Percentiles rank a stretch among this genome's conserved stretches.
Evolutionary conservation across 805 yeast genomes (phyloP).

Genomic region (Kurtzmaniella fragi): DNA sequence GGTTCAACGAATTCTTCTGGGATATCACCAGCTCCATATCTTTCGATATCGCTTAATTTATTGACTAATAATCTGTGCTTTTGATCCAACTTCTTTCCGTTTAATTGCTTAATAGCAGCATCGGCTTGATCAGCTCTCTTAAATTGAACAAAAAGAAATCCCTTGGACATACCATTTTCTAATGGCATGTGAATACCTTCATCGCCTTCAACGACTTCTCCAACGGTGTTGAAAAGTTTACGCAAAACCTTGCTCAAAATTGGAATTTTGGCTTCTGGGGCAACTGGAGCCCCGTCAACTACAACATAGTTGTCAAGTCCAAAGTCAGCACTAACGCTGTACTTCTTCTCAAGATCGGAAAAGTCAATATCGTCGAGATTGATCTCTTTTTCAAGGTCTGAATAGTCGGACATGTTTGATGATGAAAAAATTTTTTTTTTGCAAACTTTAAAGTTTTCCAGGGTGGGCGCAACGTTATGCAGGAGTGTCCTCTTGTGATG

Average conservation of each 20-base stretch:
- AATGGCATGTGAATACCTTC: constrained; percentile 80
- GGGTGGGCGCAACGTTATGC: too few species aligned
- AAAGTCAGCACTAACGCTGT: constrained; percentile 49
- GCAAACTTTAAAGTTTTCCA: too few species aligned
- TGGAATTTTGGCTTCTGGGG: constrained; percentile 84
- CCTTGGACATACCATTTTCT: constrained; percentile 75
- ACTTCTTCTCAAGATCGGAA: constrained; percentile 79
- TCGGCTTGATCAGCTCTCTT: constrained; percentile 62
- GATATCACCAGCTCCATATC: constrained; percentile 62
- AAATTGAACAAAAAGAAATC: constrained; percentile 82
- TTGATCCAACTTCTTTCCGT: constrained; percentile 88
- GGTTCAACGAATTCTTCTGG: constrained; percentile 68
- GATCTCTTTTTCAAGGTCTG: constrained; percentile 35
- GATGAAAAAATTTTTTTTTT: too few species aligned
- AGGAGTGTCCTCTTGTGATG: too few species aligned
- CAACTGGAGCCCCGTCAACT: constrained; percentile 93
- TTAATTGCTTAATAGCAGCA: constrained; percentile 72
- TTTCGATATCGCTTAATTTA: constrained; percentile 77
- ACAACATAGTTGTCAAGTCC: constrained; percentile 75
- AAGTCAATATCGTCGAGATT: constrained; percentile 59
- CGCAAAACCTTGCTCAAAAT: constrained; percentile 78
- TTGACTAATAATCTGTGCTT: constrained; percentile 87
- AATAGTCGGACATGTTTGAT: too few species aligned
- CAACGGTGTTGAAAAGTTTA: constrained; percentile 74
- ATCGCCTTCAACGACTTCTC: constrained; percentile 55